Evolutionary conservation across 345 rosid species (phyloP), one percentile per base, ranked within the genome.

Genomic region (Populus deltoides): DNA sequence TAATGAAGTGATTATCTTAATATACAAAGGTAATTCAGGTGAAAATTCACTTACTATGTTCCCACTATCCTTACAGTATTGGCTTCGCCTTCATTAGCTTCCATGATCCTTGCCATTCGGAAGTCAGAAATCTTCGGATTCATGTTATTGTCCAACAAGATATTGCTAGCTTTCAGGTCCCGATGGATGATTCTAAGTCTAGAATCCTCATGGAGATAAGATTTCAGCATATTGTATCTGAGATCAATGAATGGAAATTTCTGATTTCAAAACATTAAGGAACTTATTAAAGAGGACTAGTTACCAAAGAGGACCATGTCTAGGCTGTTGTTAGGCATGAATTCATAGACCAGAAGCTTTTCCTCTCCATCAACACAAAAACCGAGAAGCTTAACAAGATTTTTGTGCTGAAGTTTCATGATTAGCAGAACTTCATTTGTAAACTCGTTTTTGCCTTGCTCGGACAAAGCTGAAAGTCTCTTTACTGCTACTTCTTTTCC

Each of bases 51-150:
- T 75, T 79, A 90, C 92, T 78, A 90, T 45, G 90, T 89, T 75
- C 90, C 92, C 8, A 85, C 88, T 68, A 89, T 85, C 67, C 84
- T 85, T 63, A 57, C 81, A 22, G 90, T 86, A 76, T 86, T 86
- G 67, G 73, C 83, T 57, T 85, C 77, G 9, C 80, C 81, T 79
- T 85, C 86, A 20, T 67, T 80, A 18, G 79, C 71, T 8, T 81
- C 84, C 71, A 88, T 84, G 18, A 86, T 85, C 36, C 89, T 87
- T 53, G 91, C 93, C 73, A 87, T 82, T 59, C 93, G 91, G 70
- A 90, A 90, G 70, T 90, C 93, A 0, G 93, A 88, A 1, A 90
- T 88, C 62, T 88, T 88, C 0, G 91, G 91, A 71, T 87, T 88
- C 90, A 90, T 87, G 5, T 86, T 84, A 9, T 66, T 38, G 67